Evolutionary conservation across 768 basidiomycete species (phyloP).

Genomic region (Vararia minispora): DNA sequence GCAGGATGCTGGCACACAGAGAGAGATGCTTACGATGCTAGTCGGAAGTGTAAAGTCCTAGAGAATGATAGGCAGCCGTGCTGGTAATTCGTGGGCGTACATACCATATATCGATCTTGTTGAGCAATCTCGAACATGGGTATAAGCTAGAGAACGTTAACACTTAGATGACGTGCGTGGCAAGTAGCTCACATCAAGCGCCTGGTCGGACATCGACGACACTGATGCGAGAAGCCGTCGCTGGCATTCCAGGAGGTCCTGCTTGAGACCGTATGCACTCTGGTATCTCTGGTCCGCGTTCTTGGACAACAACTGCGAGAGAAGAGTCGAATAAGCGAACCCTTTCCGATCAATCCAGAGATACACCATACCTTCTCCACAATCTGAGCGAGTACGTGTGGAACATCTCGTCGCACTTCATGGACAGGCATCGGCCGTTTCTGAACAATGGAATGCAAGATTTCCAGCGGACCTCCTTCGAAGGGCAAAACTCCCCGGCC

Average conservation of each 20-base stretch:
- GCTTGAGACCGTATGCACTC: constrained; percentile 58
- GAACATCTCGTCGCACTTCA: constrained; percentile 62
- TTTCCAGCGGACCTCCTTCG: constrained; percentile 37
- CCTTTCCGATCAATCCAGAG: neutral
- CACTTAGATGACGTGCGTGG: neutral
- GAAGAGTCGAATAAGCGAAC: constrained; percentile 7
- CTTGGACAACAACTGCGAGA: constrained; percentile 47
- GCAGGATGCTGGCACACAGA: neutral
- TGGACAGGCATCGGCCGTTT: constrained; percentile 67
- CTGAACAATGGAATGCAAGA: constrained; percentile 61
- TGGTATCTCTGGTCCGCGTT: constrained; percentile 60
- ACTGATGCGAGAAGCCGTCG: constrained; percentile 48
- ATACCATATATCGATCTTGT: constrained; percentile 55
- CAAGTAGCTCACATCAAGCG: constrained; percentile 35
- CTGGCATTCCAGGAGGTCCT: constrained; percentile 61
- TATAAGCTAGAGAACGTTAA: constrained; percentile 37
- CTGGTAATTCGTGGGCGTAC: neutral
- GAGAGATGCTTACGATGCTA: constrained; percentile 36
- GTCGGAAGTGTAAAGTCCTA: constrained; percentile 66
- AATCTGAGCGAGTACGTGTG: constrained; percentile 58
- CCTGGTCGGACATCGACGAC: constrained; percentile 42
- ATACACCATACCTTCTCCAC: constrained; percentile 44
- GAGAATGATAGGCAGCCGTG: neutral
- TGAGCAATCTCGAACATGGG: constrained; percentile 54
- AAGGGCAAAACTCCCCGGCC: constrained; percentile 38